Evolutionary conservation across 1,284 basidiomycete genomes (phyloP), one percentile per base, ranked within the genome.

Genomic region (Ceratobasidium sp.): DNA sequence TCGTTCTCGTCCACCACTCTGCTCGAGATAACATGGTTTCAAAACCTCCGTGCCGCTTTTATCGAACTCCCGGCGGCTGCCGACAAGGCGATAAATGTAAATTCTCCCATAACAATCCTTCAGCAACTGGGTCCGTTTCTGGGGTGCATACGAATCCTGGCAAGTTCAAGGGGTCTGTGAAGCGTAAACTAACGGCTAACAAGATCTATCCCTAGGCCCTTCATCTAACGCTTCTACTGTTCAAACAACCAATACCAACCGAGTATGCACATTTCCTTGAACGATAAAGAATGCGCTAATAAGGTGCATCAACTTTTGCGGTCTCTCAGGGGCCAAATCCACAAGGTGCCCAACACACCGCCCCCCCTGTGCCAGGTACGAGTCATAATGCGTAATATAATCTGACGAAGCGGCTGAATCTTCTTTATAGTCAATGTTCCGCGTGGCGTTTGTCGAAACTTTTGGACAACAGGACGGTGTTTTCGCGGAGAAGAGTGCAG

Each of bases 381-480:
- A 33, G 28, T 33, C 3, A 28, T 28, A 57, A 52, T n/a, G 6
- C 13, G 1, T n/a, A 57, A 23, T 23, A 26, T 57, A 12, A 57
- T n/a, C 28, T 28, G n/a, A 57, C 23, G 9, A 13, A 26, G 28
- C 5, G 23, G 6, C 56, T 28, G 13, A 26, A 33, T 61, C 15
- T 70, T 82, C 80, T 40, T 17, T 38, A 20, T 17, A 40, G 13
- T 33, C 38, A 44, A 44, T 70, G 80, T 83, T 42, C 89, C 89
- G 0, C 80, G 66, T 26, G 87, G 87, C 0, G 83, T 86, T 2
- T 92, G 91, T 83, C 83, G 82, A 26, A 87, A 84, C 80, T 92
- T 84, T 81, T 92, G 90, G 90, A 82, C 85, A 0, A 84, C 81
- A 0, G 91, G 91, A 2, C 82, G 81, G 50, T 92, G 91, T 81